Evolutionary conservation across 2,329 filamentous ascomycete genomes (phyloP), one percentile per base, ranked within the genome.

Genomic region (Plenodomus biglobosus): DNA sequence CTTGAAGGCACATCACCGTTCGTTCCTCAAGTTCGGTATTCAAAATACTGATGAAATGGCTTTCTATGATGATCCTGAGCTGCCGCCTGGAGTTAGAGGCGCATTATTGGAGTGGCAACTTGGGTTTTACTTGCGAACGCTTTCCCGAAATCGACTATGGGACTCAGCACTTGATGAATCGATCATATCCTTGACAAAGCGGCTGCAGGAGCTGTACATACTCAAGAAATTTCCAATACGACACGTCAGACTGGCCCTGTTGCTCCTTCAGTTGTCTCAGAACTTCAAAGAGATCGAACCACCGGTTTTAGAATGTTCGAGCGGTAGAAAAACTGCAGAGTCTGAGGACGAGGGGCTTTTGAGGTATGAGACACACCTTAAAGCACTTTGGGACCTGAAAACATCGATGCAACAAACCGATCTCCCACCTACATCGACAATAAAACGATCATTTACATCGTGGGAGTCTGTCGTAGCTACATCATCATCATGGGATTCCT

Each of bases 1-100:
- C 0, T 69, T 88, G 13, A 78, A 79, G 18, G 79, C 80, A 3
- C 78, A 87, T 42, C 76, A 85, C 21, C 85, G 83, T 53, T 74
- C 86, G 15, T 67, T 65, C 38, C 42, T 68, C 27, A 66, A 60
- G 40, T 51, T 55, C 30, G 59, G 63, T 80, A 47, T 75, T 75
- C 43, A 79, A 76, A n/a, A 79, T 73, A 62, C 75, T 3, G 53
- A 80, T 37, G 80, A 85, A 43, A 81, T 57, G 1, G 64, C 62
- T 3, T 66, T 66, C 18, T 71, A 72, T 38, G 73, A 77, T 45
- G 59, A 73, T 24, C 41, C 49, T 8, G 48, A 56, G 2, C 50
- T 75, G 19, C 41, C 58, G 1, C 19, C 51, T 11, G 55, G 54
- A 3, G 62, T 69, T 22, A 59, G 73, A 53, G 75, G 71, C 8